Conservation (phyloP, 345 rosid species). For the Atalantia buxifolia region DNA sequence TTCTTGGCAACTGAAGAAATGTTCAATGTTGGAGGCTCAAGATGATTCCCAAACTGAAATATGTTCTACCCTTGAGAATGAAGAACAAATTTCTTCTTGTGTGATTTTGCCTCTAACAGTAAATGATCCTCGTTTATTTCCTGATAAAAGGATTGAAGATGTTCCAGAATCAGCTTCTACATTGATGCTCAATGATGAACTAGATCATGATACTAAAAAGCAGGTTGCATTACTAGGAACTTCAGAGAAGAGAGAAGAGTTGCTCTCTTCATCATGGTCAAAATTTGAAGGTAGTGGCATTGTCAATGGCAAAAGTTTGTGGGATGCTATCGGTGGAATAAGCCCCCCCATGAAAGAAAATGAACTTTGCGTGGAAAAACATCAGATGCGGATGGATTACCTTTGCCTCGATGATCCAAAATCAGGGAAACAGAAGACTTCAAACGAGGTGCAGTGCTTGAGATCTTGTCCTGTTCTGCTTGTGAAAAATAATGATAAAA, state of each 20-base stretch:
- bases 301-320: slow-evolving; percentile 32
- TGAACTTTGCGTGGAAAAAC: slow-evolving; percentile 60
- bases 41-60: slow-evolving; percentile 18
- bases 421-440: slow-evolving; percentile 21
- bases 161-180: slow-evolving; percentile 24
- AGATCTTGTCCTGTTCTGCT: slow-evolving; percentile 68
- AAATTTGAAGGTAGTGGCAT: slow-evolving; percentile 21
- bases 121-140: slow-evolving; percentile 55
- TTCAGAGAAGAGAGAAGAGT: slow-evolving; percentile 19
- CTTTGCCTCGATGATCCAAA: slow-evolving; percentile 49
- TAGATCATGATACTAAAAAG: slow-evolving; percentile 28
- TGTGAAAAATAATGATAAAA: slow-evolving; percentile 48
- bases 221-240: slow-evolving; percentile 16
- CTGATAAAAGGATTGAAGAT: slow-evolving; percentile 26
- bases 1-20: slow-evolving; percentile 32
- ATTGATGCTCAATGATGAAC: not conserved
- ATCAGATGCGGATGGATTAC: slow-evolving; percentile 43
- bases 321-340: slow-evolving; percentile 56
- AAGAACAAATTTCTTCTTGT: slow-evolving; percentile 32
- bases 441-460: slow-evolving; percentile 40
- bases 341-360: slow-evolving; percentile 60
- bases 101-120: slow-evolving; percentile 44
- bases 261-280: slow-evolving; percentile 15
- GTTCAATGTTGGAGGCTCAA: slow-evolving; percentile 32
- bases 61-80: slow-evolving; percentile 27